Evolutionary conservation across 225 moss, liverwort and hornwort species (phyloP).

Genomic region (Straminergon stramineum): DNA sequence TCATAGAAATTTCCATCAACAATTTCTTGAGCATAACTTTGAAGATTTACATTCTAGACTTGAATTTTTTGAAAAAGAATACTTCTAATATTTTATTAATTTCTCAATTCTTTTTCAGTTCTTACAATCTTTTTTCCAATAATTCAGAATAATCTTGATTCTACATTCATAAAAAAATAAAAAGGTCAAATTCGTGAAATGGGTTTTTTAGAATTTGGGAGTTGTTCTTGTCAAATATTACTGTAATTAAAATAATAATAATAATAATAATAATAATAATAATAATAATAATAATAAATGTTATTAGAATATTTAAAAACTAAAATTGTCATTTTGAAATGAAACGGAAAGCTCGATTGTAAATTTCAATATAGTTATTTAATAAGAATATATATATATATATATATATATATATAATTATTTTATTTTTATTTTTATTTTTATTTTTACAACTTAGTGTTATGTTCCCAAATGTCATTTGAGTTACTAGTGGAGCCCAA

Average conservation of each 20-base stretch:
- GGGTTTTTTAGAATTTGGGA: too few relatives aligned
- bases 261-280: too few relatives aligned
- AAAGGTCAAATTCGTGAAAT: rapidly evolving
- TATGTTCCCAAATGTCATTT: background rate
- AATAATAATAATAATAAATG: too few relatives aligned
- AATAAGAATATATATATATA: too few relatives aligned
- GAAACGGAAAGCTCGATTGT: too few relatives aligned
- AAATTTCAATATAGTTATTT: too few relatives aligned
- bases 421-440: too few relatives aligned
- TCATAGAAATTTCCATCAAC: background rate
- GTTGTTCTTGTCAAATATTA: background rate
- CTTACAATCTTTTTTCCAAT: background rate
- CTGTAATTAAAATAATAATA: background rate
- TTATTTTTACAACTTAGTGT: too few relatives aligned
- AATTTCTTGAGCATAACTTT: background rate
- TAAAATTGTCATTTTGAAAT: background rate
- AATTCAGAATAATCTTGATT: background rate
- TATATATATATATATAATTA: too few relatives aligned
- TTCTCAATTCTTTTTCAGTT: background rate
- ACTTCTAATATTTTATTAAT: rapidly evolving
- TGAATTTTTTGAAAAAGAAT: background rate
- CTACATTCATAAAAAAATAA: background rate
- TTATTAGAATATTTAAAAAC: background rate
- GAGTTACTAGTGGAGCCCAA: rapidly evolving
- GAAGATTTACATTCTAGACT: background rate